A percentile compares a stretch with the other conserved stretches of the same genome.
Evolutionary conservation across 2,329 filamentous ascomycete genomes (phyloP).

Genomic region (Pezicula radicicola): DNA sequence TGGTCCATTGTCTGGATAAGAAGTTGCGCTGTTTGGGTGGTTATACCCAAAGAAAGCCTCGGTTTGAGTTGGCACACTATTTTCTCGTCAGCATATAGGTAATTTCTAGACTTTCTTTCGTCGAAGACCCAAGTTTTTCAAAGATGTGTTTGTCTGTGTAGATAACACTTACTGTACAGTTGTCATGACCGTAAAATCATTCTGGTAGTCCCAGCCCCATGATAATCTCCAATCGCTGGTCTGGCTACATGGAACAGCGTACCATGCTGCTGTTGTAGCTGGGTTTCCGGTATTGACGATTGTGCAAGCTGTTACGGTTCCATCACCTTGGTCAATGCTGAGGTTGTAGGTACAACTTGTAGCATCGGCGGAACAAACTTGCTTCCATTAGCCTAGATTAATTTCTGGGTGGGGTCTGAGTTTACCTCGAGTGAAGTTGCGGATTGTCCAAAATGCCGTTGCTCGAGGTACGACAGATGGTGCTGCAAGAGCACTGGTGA

Average conservation of each 20-base stretch:
- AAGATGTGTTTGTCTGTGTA: too few species aligned
- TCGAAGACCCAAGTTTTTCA: background rate
- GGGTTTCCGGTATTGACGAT: background rate
- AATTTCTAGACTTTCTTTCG: too few species aligned
- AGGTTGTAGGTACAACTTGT: background rate
- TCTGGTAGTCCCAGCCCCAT: slow-evolving; percentile 13
- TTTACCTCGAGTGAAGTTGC: background rate
- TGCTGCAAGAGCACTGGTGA: background rate
- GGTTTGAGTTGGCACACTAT: background rate
- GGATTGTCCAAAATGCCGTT: background rate
- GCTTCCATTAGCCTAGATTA: background rate
- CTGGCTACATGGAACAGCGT: background rate
- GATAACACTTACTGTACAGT: slow-evolving; percentile 2
- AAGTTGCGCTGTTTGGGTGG: slow-evolving; percentile 6
- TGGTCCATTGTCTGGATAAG: slow-evolving; percentile 1
- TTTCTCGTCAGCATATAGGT: background rate
- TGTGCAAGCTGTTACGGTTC: background rate
- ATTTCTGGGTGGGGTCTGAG: background rate
- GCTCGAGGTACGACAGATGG: background rate
- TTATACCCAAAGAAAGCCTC: slow-evolving; percentile 17
- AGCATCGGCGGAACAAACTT: background rate
- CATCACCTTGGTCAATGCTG: background rate
- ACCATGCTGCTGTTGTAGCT: background rate
- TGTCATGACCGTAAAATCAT: slow-evolving; percentile 15
- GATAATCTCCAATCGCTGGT: slow-evolving; percentile 8